Evolutionary conservation across 495 filamentous ascomycete species (phyloP), one percentile per base, ranked within the genome.

Genomic region (Talaromyces stipitatus): DNA sequence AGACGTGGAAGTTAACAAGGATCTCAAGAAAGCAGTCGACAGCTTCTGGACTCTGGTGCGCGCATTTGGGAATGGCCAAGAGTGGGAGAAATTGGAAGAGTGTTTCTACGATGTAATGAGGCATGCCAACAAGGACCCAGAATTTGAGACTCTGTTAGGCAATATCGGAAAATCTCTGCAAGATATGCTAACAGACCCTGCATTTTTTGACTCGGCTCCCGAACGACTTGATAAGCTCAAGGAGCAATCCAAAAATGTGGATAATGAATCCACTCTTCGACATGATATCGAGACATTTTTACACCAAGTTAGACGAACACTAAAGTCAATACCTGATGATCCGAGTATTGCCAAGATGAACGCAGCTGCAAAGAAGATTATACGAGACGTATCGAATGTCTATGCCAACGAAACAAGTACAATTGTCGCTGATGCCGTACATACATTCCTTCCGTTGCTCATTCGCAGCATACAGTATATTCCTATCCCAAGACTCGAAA

Each of bases 401-500:
- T 72, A 82, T 59, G 68, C 77, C 23, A 74, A 81, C 41, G 69
- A 71, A 32, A 91, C 89, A 65, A 69, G 75, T 0, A 85, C 89
- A 20, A 78, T 97, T 1, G 70, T 91, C n/a, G 71, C 81, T 0
- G 92, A 97, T 64, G 64, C 82, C 11, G 70, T 87, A 52, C 84
- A 91, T 52, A 82, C 92, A 18, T 89, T 96, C 69, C 73, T 95
- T 29, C 92, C 92, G 1, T 73, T 90, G 22, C 63, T 90, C 36
- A 82, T 96, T 60, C 76, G 86, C 60, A 80, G 79, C 9, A 76
- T 96, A 56, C 89, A 95, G 66, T 90, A 90, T 71, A 76, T 96
- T 16, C 92, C 92, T 0, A 92, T 97, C 32, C 90, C 91, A 0
- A 84, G 92, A 4, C 73, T 96, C 32, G 92, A 96, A 62, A 72